phyloP scores from a whole-genome alignment of 164 flowering plant genomes.

The Aristolochia fimbriata region DNA sequence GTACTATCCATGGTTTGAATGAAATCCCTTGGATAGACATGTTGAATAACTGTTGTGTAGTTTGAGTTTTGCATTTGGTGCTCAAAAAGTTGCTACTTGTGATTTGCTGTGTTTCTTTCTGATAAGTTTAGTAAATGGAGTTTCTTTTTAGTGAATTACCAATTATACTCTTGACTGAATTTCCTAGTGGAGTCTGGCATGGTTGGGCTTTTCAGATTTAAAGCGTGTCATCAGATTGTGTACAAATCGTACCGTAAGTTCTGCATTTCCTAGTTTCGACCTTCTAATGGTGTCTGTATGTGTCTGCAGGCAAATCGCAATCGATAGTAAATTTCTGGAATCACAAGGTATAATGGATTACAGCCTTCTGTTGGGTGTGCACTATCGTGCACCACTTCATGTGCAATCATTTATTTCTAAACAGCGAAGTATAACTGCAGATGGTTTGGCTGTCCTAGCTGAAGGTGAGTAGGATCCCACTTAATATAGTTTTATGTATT shows the following conservation, averaged over 20 bases:
- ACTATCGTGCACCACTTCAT: constrained; percentile 92
- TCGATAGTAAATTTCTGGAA: constrained; percentile 82
- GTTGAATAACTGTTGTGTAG: no score
- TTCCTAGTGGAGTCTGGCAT: no score
- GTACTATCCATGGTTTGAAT: no score
- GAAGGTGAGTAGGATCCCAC: constrained; percentile 40
- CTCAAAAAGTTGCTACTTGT: no score
- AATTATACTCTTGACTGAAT: no score
- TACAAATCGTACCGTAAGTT: not conserved
- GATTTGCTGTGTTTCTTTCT: no score
- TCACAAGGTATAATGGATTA: constrained; percentile 90
- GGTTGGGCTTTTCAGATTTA: no score
- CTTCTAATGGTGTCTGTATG: constrained; percentile 1
- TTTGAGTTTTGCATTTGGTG: no score
- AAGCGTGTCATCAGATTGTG: not conserved
- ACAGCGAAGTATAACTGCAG: constrained; percentile 27
- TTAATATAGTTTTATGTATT: no score
- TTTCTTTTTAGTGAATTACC: no score
- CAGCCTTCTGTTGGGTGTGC: constrained; percentile 94
- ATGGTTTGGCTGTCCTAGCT: constrained; percentile 65
- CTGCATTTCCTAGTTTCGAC: not conserved
- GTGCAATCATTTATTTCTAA: constrained; percentile 37
- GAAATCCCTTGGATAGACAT: no score
- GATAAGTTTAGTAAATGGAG: no score
- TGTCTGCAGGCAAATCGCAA: constrained; percentile 78